Conservation (phyloP, 2,329 filamentous ascomycete genomes). For the Xylariaceae sp. region DNA sequence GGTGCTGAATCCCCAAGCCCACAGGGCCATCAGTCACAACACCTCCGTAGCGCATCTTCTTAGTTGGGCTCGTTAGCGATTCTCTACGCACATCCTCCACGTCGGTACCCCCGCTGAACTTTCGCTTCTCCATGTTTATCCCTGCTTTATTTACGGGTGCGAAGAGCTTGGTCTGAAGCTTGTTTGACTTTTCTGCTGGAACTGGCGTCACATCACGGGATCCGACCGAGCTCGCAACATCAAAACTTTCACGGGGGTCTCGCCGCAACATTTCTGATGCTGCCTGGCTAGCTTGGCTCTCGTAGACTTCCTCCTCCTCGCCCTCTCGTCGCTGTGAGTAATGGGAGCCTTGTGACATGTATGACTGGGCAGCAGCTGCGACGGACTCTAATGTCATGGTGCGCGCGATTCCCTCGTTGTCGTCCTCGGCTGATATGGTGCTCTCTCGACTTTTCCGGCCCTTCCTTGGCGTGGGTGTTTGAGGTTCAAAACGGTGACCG, state of each 20-base stretch:
- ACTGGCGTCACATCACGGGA: constrained; percentile 53
- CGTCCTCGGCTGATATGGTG: constrained; percentile 73
- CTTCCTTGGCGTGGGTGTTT: constrained; percentile 52
- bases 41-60: constrained; percentile 55
- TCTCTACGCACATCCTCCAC: constrained; percentile 43
- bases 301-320: constrained; percentile 67
- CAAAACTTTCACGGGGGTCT: constrained; percentile 59
- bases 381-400: constrained; percentile 58
- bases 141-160: constrained; percentile 51
- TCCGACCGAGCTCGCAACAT: constrained; percentile 51
- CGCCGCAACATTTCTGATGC: constrained; percentile 77
- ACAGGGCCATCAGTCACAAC: constrained; percentile 49
- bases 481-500: constrained; percentile 48
- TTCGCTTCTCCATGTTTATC: constrained; percentile 54
- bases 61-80: constrained; percentile 53
- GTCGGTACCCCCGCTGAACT: constrained; percentile 48
- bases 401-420: constrained; percentile 63
- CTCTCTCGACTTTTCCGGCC: constrained; percentile 79
- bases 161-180: constrained; percentile 59
- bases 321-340: constrained; percentile 42
- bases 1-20: constrained; percentile 57
- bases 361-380: constrained; percentile 52
- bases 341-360: constrained; percentile 42
- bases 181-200: constrained; percentile 52
- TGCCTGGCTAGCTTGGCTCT: constrained; percentile 78